Evolutionary conservation across 2,329 filamentous ascomycete species (phyloP).

Genomic region (Myriosclerotinia scirpicola): DNA sequence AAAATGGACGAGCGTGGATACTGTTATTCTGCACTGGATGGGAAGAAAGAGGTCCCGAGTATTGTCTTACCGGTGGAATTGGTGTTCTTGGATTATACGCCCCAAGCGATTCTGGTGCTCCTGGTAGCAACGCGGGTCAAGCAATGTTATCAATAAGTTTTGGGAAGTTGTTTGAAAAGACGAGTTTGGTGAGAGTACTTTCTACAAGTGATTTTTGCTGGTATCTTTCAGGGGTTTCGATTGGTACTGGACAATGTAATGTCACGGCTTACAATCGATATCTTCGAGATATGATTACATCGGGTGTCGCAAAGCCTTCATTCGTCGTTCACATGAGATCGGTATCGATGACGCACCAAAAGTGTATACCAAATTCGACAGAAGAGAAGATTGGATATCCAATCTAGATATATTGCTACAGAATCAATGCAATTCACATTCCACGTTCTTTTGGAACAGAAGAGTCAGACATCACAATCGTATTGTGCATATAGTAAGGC

Average conservation of each 20-base stretch:
- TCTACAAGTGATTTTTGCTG: neutral
- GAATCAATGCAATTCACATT: neutral
- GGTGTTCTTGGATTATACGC: constrained; percentile 41
- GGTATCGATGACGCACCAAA: constrained; percentile 59
- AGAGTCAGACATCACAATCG: neutral
- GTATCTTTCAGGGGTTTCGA: constrained; percentile 50
- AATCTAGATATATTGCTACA: too few species aligned
- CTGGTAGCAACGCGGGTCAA: constrained; percentile 59
- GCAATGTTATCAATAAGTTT: constrained; percentile 65
- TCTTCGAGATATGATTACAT: constrained; percentile 63
- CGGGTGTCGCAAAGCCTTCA: constrained; percentile 62
- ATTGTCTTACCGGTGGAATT: constrained; percentile 44
- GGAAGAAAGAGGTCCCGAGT: constrained; percentile 60
- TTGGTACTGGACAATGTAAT: constrained; percentile 66
- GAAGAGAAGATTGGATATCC: constrained; percentile 46
- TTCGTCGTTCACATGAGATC: constrained; percentile 66
- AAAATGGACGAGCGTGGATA: constrained; percentile 61
- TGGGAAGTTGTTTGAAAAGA: constrained; percentile 69
- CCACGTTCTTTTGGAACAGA: neutral
- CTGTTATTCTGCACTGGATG: constrained; percentile 57
- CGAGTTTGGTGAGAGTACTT: constrained; percentile 33
- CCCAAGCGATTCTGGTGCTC: constrained; percentile 58
- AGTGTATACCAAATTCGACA: constrained; percentile 67
- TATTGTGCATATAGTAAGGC: too few species aligned
- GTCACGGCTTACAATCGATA: constrained; percentile 68